phyloP scores from a whole-genome alignment of 2,329 filamentous ascomycete genomes.

The Fusarium sp. region DNA sequence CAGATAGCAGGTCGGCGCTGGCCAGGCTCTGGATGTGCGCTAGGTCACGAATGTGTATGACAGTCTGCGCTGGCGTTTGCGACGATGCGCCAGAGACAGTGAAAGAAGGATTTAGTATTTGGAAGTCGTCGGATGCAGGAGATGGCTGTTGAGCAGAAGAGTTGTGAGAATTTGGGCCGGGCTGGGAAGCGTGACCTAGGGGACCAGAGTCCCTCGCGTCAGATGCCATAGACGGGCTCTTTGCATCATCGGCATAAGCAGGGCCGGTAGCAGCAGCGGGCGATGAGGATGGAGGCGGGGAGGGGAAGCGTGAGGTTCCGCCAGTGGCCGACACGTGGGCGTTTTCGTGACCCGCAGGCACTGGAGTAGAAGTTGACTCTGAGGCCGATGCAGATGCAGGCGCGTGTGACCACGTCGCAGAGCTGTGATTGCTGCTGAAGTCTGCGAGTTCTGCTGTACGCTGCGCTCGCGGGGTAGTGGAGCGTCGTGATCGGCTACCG shows the following conservation, averaged over 20 bases:
- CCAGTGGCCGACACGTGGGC: conserved; percentile 47
- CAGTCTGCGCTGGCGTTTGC: conserved; percentile 53
- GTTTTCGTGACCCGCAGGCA: conserved; percentile 35
- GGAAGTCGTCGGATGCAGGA: conserved; percentile 49
- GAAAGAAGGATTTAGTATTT: conserved; percentile 50
- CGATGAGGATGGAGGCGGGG: conserved; percentile 64
- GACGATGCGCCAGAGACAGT: conserved; percentile 43
- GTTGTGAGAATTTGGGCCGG: conserved; percentile 28
- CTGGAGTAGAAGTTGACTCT: conserved; percentile 35
- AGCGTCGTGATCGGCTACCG: conserved; percentile 44
- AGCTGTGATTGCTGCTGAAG: conserved; percentile 23
- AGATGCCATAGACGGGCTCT: conserved; percentile 60
- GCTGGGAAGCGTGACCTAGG: conserved; percentile 38
- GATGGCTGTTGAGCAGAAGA: conserved; percentile 46
- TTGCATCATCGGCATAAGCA: conserved; percentile 53
- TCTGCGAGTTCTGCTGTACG: conserved; percentile 37
- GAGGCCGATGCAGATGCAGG: conserved; percentile 25
- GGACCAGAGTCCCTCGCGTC: conserved; percentile 45
- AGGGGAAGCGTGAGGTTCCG: conserved; percentile 60
- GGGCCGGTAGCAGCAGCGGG: conserved; percentile 52
- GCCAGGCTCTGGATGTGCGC: conserved; percentile 92
- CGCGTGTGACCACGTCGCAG: conserved; percentile 30
- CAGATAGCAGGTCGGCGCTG: conserved; percentile 75
- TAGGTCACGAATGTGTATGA: conserved; percentile 86
- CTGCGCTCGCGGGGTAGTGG: conserved; percentile 44